phyloP scores from a whole-genome alignment of 495 filamentous ascomycete genomes.

The Talaromyces liani region DNA sequence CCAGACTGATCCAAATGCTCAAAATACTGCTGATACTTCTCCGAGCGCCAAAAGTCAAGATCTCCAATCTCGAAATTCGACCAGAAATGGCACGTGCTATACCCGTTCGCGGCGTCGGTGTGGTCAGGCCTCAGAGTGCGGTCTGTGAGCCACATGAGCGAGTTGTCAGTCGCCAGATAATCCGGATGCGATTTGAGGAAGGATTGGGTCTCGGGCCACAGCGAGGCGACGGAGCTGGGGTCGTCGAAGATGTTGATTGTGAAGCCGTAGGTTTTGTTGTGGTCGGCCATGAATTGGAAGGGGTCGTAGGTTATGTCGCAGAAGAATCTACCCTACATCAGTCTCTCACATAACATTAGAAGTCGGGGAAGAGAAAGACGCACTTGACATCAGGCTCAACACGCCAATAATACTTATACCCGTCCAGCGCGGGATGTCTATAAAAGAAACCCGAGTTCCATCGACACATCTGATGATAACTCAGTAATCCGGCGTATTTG shows the following conservation, averaged over 20 bases:
- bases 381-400: constrained; percentile 93
- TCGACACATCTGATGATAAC: constrained; percentile 98
- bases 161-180: constrained; percentile 73
- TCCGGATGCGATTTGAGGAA: constrained; percentile 83
- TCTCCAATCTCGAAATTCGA: constrained; percentile 98
- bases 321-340: constrained; percentile 56
- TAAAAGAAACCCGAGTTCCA: constrained; percentile 99
- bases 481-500: constrained; percentile 79
- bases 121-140: constrained; percentile 68
- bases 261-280: constrained; percentile 98
- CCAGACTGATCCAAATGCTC: constrained; percentile 85
- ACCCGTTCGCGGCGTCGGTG: constrained; percentile 72
- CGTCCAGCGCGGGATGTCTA: constrained; percentile 78
- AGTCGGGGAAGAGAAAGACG: not conserved
- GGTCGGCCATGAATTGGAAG: constrained; percentile 95
- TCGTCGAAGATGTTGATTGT: constrained; percentile 96
- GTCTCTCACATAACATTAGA: too few relatives aligned
- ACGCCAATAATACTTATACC: constrained; percentile 94
- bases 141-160: constrained; percentile 81
- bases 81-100: constrained; percentile 99
- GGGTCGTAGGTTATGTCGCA: constrained; percentile 98
- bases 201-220: constrained; percentile 90
- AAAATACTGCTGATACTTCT: constrained; percentile 92
- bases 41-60: constrained; percentile 87
- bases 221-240: constrained; percentile 69